These are phyloP conservation scores for Cicer bijugum DNA, from an alignment of 306 rosid species.

Conservation along the genomic window DNA sequence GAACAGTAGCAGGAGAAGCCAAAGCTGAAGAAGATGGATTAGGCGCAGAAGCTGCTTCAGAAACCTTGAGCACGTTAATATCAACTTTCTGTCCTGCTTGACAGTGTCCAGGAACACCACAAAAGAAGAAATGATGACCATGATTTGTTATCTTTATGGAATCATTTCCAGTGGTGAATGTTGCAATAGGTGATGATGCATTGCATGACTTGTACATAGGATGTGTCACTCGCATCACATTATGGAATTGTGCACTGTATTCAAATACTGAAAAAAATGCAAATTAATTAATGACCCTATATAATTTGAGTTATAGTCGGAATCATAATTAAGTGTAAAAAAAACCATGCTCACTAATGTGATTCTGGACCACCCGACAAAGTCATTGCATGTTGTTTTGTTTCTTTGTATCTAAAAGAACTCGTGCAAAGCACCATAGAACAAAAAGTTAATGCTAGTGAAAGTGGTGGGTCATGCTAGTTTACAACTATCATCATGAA, in stretches of 20 bases:
- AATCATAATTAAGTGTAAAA: constrained; percentile 28
- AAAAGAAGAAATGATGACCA: constrained; percentile 85
- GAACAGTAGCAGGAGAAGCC: constrained; percentile 41
- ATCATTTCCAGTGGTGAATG: constrained; percentile 79
- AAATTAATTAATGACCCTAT: not conserved
- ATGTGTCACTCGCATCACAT: constrained; percentile 83
- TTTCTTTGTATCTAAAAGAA: constrained; percentile 22
- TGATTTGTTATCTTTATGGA: constrained; percentile 54
- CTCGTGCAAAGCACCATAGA: constrained; percentile 38
- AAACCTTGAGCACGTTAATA: constrained; percentile 57
- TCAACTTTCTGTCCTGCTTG: constrained; percentile 80
- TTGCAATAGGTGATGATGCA: constrained; percentile 63
- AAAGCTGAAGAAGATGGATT: constrained; percentile 46
- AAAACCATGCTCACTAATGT: constrained; percentile 33
- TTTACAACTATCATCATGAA: constrained; percentile 39
- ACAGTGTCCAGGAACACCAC: constrained; percentile 94
- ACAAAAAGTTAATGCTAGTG: constrained; percentile 17
- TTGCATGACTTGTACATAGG: constrained; percentile 80
- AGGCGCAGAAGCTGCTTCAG: constrained; percentile 50
- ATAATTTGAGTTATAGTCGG: not conserved
- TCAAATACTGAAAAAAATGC: constrained; percentile 56
- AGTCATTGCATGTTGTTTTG: constrained; percentile 41
- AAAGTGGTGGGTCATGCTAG: constrained; percentile 52
- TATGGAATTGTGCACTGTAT: constrained; percentile 73
- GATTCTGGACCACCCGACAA: constrained; percentile 40